A percentile compares a stretch with the other conserved stretches of the same genome.
Evolutionary conservation across 305 asterid species (phyloP).

Genomic region (Fraxinus floribunda): DNA sequence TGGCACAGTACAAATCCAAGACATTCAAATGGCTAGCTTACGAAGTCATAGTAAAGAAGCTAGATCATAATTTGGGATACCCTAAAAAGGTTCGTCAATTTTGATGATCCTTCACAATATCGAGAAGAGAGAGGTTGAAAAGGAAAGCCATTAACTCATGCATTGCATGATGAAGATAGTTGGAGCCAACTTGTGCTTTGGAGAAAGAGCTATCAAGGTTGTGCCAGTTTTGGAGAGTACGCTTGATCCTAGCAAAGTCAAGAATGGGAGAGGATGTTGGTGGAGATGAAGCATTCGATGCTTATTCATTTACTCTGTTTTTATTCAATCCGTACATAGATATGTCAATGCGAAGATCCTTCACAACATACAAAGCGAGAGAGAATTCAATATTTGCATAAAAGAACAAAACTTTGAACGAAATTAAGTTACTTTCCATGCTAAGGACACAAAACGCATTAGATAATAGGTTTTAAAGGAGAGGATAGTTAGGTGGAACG

Average conservation of each 20-base stretch:
- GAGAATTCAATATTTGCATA: not conserved
- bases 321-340: not conserved
- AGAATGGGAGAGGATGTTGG: not conserved
- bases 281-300: not conserved
- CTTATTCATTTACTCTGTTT: not conserved
- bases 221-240: not conserved
- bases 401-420: not conserved
- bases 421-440: not conserved
- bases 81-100: not conserved
- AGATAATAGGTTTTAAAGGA: not conserved
- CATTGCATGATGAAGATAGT: not conserved
- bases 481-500: not conserved
- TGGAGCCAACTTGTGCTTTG: not conserved
- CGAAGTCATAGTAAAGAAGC: not conserved
- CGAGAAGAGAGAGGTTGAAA: conserved; percentile 12
- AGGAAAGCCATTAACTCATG: conserved; percentile 16
- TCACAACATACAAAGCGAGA: not conserved
- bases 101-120: not conserved
- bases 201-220: not conserved
- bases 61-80: not conserved
- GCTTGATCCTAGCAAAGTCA: not conserved
- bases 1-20: not conserved
- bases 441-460: not conserved
- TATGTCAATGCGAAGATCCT: not conserved
- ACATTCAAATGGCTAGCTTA: not conserved